Percentiles rank a stretch among this genome's conserved stretches.
These are phyloP conservation scores for Neonectria sp. DNA, from an alignment of 2,329 filamentous ascomycete genomes.

Conservation along the genomic window DNA sequence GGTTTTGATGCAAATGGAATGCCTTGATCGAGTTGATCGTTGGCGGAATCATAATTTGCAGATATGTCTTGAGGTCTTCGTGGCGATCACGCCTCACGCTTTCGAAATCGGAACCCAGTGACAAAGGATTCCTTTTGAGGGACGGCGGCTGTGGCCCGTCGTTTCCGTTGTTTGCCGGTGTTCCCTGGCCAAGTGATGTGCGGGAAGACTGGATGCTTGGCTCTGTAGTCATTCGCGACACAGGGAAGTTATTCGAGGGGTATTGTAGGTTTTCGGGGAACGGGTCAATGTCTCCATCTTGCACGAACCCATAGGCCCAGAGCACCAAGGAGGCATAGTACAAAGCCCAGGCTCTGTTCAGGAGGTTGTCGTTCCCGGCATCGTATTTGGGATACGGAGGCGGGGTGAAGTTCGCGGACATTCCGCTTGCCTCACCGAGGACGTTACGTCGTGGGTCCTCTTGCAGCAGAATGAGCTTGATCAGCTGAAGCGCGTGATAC, in stretches of 20 bases:
- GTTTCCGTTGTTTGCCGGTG: conserved; percentile 24
- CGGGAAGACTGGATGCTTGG: conserved; percentile 39
- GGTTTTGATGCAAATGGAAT: conserved; percentile 48
- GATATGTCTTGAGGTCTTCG: conserved; percentile 46
- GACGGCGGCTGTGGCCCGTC: conserved; percentile 38
- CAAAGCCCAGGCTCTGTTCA: conserved; percentile 45
- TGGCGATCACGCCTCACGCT: conserved; percentile 42
- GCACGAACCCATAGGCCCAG: conserved; percentile 48
- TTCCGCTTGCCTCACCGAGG: conserved; percentile 30
- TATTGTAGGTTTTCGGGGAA: conserved; percentile 47
- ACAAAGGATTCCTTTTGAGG: conserved; percentile 35
- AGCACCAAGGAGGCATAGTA: conserved; percentile 48
- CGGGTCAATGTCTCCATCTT: conserved; percentile 47
- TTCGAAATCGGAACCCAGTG: conserved; percentile 40
- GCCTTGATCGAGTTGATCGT: conserved; percentile 48
- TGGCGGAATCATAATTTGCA: conserved; percentile 48
- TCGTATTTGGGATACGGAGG: conserved; percentile 44
- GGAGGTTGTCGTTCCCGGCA: conserved; percentile 43
- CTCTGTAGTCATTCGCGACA: conserved; percentile 32
- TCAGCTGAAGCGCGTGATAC: conserved; percentile 46
- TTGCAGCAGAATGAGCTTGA: conserved; percentile 45
- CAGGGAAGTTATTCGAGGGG: conserved; percentile 32
- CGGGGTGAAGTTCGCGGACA: conserved; percentile 35
- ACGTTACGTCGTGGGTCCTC: conserved; percentile 37
- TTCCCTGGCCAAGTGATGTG: conserved; percentile 27